Evolutionary conservation across 1,284 basidiomycete genomes (phyloP), one percentile per base, ranked within the genome.

Genomic region (Coniferiporia sulphurascens): DNA sequence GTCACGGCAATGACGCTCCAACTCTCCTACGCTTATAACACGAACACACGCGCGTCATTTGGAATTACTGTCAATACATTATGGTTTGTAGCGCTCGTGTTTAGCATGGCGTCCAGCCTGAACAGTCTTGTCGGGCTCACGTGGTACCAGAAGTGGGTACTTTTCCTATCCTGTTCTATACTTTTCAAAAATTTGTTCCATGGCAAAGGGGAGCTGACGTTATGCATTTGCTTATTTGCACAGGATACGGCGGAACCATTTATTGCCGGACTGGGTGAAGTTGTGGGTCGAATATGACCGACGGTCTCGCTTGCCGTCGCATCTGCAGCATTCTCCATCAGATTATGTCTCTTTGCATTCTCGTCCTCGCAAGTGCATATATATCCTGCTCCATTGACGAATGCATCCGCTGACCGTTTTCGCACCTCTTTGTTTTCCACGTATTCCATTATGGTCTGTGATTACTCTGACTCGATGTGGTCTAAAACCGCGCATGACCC

Each of bases 21-120:
- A 45, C 60, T 56, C 21, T 63, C 63, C 22, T 64, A 58, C 44
- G 46, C 51, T 36, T 8, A 56, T 12, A 54, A 10, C 12, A 35
- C n/a, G 5, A 58, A 9, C 10, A 3, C 38, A 5, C 21, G 60
- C 2, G 50, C 60, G 22, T 27, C 27, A 27, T 5, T 27, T 5
- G 27, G 27, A 27, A 49, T 21, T 4, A 48, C 50, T 22, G 65
- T 68, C 41, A 67, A 68, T 49, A 52, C 58, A 9, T 55, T 69
- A 12, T 69, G 67, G 66, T 63, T 68, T 13, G 61, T 59, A 17
- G 66, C 66, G 15, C 60, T 69, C 9, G 66, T 69, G 12, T 68
- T 69, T 55, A 65, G 63, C n/a, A 64, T 67, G 35, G 63, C 68
- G 15, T 62, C 63, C 38, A 65, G 65, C 15, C 65, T 68, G 52